phyloP scores from a whole-genome alignment of 208 protist genomes.

The Phytomonas sp. region DNA sequence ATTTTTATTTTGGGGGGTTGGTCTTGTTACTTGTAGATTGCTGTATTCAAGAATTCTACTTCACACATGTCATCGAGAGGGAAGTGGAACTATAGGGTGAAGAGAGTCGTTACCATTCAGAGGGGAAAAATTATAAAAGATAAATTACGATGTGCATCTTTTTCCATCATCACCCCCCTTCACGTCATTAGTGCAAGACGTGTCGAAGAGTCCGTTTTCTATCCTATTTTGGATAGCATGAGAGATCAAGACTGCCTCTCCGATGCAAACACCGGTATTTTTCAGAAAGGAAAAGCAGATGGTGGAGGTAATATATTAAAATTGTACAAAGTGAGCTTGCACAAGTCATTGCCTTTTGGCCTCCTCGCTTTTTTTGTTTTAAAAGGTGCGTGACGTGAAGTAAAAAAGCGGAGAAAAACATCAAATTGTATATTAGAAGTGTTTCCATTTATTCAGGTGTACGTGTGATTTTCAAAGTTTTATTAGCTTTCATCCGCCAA shows the following conservation, averaged over 20 bases:
- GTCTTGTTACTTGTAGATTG: background rate
- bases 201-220: background rate
- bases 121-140: background rate
- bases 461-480: background rate
- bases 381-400: background rate
- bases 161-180: background rate
- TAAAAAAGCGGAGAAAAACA: background rate
- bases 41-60: background rate
- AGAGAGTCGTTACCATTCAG: background rate
- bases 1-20: background rate
- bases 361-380: background rate
- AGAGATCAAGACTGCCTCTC: background rate
- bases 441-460: background rate
- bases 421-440: background rate
- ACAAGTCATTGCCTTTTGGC: background rate
- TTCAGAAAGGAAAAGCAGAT: background rate
- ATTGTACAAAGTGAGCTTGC: background rate
- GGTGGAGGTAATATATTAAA: background rate
- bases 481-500: background rate
- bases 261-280: background rate
- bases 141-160: background rate
- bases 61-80: background rate
- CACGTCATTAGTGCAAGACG: background rate
- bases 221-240: background rate
- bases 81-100: background rate